Base-by-base conservation (phyloP, 805 yeast genomes). In the Myxozyma geophila region DNA sequence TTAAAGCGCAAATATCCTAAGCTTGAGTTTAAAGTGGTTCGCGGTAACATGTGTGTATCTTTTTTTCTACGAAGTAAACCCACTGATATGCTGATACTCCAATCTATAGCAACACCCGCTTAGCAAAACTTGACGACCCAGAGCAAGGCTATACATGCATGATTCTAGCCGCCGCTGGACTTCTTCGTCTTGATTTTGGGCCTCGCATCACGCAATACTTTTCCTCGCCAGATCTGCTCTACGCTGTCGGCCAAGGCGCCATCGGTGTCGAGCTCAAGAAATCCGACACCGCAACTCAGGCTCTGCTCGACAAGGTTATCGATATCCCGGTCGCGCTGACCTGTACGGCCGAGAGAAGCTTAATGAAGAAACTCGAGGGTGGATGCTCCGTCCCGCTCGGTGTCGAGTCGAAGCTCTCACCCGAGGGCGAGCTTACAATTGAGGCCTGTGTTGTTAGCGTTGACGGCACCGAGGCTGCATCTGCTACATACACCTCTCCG, bases 201-300 rank as follows among this genome's bases (percentile, higher is more conserved):
- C 75, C 85, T 69, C 81, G 98, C 75, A 91, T 95, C 73, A 86
- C 97, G 6, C 80, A 83, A 67, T 82, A 80, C 68, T 80, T 95
- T 67, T 85, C 87, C 60, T 81, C 86, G 5, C 88, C 90, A 40
- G 89, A 87, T 60, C 90, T 93, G 96, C 88, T 86, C 74, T 90
- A 93, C 74, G 97, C 99, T 0, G 97, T 95, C 52, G 99, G 99
- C n/a, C 99, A 95, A 79, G 99, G 99, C 67, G 98, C 98, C 0
- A 77, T 95, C 51, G 99, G 98, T 19, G 79, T 95, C 35, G 99
- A 95, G 78, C 90, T 93, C 69, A 83, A 96, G 71, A 82, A 82
- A 63, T 83, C 82, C 63, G 97, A 95, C 75, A 72, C 75, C 6
- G 78, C 79, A 55, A 83, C 89, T 76, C 78, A 78, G 70, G 76